These are phyloP conservation scores for Xylaria sp. DNA, from an alignment of 2,329 filamentous ascomycete species.

Conservation along the genomic window DNA sequence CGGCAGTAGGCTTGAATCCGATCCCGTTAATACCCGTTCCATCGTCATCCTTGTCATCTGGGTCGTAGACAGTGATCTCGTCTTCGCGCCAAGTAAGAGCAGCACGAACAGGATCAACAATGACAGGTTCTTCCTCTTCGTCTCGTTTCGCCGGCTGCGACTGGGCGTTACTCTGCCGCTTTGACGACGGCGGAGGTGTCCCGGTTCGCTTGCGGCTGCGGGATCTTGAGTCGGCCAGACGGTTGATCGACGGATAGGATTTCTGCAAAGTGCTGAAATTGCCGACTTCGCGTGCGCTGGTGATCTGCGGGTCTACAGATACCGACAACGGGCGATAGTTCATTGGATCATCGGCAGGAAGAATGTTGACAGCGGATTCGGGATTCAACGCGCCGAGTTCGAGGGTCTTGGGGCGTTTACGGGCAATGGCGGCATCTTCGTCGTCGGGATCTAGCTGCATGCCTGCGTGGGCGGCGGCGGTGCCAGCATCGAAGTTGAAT, in stretches of 20 bases:
- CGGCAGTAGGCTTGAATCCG: slow-evolving; percentile 72
- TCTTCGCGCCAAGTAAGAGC: slow-evolving; percentile 74
- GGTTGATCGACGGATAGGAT: slow-evolving; percentile 54
- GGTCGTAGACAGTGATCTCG: slow-evolving; percentile 74
- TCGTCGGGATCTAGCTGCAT: slow-evolving; percentile 47
- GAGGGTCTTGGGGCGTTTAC: slow-evolving; percentile 54
- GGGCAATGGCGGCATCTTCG: slow-evolving; percentile 45
- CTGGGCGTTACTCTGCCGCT: slow-evolving; percentile 37
- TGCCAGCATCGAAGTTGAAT: slow-evolving; percentile 47
- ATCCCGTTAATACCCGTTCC: slow-evolving; percentile 75
- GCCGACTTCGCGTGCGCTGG: slow-evolving; percentile 32
- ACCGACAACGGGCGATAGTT: slow-evolving; percentile 36
- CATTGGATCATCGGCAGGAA: slow-evolving; percentile 33
- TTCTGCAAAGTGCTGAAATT: slow-evolving; percentile 45
- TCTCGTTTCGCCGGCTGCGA: slow-evolving; percentile 46
- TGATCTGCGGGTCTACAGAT: slow-evolving; percentile 41
- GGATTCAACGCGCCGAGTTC: slow-evolving; percentile 40
- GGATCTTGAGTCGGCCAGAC: slow-evolving; percentile 53
- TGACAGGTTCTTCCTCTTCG: slow-evolving; percentile 47
- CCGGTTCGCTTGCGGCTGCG: slow-evolving; percentile 45
- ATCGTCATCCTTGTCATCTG: slow-evolving; percentile 72
- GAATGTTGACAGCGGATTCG: slow-evolving; percentile 7
- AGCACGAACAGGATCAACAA: slow-evolving; percentile 65
- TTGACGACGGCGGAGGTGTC: slow-evolving; percentile 45
- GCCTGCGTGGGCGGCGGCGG: slow-evolving; percentile 29